Evolutionary conservation across 106 monocot genomes (phyloP).

Genomic region (Acorus gramineus): DNA sequence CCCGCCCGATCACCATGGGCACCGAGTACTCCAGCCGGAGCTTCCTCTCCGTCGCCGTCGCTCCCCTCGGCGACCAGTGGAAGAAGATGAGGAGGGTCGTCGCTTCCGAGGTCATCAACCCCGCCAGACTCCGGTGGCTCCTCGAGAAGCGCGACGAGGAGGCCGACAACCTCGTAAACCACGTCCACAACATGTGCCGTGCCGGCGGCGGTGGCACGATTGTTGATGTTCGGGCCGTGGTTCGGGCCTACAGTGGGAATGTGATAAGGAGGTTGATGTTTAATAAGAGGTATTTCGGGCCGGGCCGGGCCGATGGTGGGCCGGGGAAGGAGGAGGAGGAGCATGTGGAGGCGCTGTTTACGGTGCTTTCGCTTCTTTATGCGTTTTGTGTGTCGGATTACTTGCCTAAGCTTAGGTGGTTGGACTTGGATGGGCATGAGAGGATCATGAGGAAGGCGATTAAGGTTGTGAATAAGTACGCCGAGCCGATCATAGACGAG

Average conservation of each 20-base stretch:
- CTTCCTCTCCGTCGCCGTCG: slow-evolving; percentile 2
- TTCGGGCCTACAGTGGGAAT: slow-evolving; percentile 6
- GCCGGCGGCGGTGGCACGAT: neutral
- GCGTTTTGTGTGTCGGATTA: slow-evolving; percentile 9
- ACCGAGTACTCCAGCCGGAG: slow-evolving; percentile 10
- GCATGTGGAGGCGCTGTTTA: slow-evolving; percentile 8
- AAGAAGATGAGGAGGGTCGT: slow-evolving; percentile 48
- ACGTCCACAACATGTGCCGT: slow-evolving; percentile 11
- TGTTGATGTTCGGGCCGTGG: neutral
- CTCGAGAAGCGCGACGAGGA: slow-evolving; percentile 10
- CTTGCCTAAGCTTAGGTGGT: slow-evolving; percentile 2
- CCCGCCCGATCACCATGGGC: slow-evolving; percentile 26
- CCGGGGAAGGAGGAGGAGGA: slow-evolving; percentile 10
- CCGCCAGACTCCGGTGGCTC: slow-evolving; percentile 6
- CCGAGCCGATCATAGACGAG: slow-evolving; percentile 8
- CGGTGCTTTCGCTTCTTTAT: slow-evolving; percentile 1
- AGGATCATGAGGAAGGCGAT: neutral
- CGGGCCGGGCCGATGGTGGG: slow-evolving; percentile 3
- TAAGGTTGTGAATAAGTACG: slow-evolving; percentile 7
- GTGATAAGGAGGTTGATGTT: slow-evolving; percentile 15
- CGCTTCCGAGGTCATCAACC: slow-evolving; percentile 22
- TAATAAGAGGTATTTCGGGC: neutral
- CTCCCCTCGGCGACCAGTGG: slow-evolving; percentile 42
- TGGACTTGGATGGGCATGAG: slow-evolving; percentile 15
- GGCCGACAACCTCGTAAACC: slow-evolving; percentile 29